Evolutionary conservation across 495 filamentous ascomycete species (phyloP).

Genomic region (Cladorrhinum samala): DNA sequence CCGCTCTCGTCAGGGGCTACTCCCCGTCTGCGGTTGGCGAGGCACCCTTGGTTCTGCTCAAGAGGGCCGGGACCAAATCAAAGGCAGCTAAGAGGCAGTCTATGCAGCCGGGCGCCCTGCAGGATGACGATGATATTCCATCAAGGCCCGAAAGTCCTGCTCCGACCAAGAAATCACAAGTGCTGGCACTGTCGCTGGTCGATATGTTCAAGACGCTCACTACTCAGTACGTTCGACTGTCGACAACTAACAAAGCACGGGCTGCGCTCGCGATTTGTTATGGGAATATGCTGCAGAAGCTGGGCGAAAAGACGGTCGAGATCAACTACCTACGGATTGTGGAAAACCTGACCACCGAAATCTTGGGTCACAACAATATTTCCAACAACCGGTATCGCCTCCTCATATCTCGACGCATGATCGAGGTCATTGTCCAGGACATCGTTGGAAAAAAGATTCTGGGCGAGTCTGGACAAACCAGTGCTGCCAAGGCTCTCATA

Average conservation of each 20-base stretch:
- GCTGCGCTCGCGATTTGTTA: constrained; percentile 87
- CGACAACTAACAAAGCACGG: constrained; percentile 72
- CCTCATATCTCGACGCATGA: constrained; percentile 76
- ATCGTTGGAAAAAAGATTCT: constrained; percentile 76
- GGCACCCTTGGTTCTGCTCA: constrained; percentile 53
- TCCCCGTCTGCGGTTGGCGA: constrained; percentile 54
- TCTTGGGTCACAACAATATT: constrained; percentile 71
- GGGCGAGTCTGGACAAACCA: constrained; percentile 78
- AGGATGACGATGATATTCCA: constrained; percentile 70
- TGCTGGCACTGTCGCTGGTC: constrained; percentile 65
- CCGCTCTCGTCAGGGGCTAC: constrained; percentile 71
- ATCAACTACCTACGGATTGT: constrained; percentile 72
- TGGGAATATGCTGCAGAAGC: constrained; percentile 63
- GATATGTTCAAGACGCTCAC: constrained; percentile 81
- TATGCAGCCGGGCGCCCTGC: constrained; percentile 38
- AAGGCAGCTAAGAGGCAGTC: constrained; percentile 63
- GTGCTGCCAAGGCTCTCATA: constrained; percentile 72
- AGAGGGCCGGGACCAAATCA: constrained; percentile 70
- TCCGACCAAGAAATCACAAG: constrained; percentile 58
- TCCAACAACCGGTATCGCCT: constrained; percentile 82
- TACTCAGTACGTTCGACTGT: constrained; percentile 69
- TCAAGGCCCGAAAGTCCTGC: constrained; percentile 69
- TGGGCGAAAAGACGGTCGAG: constrained; percentile 74
- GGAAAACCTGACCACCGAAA: constrained; percentile 70
- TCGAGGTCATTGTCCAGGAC: constrained; percentile 76